phyloP scores from a whole-genome alignment of 768 basidiomycete species.

The Cubamyces sp. region DNA sequence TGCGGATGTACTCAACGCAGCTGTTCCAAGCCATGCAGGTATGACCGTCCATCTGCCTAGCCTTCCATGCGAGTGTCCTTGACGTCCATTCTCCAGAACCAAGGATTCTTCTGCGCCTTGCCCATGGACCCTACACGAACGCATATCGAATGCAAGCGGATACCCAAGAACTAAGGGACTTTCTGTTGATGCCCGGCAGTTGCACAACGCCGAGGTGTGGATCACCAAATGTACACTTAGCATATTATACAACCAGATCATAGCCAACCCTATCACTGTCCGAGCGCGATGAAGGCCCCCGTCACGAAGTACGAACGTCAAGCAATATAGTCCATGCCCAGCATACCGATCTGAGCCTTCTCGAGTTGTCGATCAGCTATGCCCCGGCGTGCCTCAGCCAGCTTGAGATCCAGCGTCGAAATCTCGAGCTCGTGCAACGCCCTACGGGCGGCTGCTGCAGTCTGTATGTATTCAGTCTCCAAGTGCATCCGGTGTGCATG shows the following conservation, averaged over 20 bases:
- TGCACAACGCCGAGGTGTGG: not conserved
- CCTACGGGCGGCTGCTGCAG: constrained; percentile 28
- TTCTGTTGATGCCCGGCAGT: too few relatives aligned
- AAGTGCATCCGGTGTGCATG: constrained; percentile 14
- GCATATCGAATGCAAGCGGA: constrained; percentile 70
- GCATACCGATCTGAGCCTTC: constrained; percentile 60
- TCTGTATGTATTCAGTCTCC: constrained; percentile 15
- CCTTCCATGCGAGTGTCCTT: not conserved
- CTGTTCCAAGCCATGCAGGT: constrained; percentile 79
- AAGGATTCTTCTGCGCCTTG: constrained; percentile 70
- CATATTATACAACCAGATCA: constrained; percentile 1
- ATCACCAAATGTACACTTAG: constrained; percentile 6
- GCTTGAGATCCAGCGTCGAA: constrained; percentile 60
- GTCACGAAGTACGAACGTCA: not conserved
- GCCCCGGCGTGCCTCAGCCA: constrained; percentile 59
- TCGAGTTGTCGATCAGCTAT: constrained; percentile 63
- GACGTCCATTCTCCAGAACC: constrained; percentile 42
- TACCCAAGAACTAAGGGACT: constrained; percentile 44
- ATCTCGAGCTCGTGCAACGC: constrained; percentile 66
- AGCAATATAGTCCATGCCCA: constrained; percentile 54
- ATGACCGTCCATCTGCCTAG: constrained; percentile 12
- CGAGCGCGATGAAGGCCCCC: not conserved
- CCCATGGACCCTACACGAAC: constrained; percentile 68
- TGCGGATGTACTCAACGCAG: constrained; percentile 63
- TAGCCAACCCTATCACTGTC: not conserved